These are phyloP conservation scores for Musa beccarii DNA, from an alignment of 176 grass and related monocot species.

Conservation along the genomic window DNA sequence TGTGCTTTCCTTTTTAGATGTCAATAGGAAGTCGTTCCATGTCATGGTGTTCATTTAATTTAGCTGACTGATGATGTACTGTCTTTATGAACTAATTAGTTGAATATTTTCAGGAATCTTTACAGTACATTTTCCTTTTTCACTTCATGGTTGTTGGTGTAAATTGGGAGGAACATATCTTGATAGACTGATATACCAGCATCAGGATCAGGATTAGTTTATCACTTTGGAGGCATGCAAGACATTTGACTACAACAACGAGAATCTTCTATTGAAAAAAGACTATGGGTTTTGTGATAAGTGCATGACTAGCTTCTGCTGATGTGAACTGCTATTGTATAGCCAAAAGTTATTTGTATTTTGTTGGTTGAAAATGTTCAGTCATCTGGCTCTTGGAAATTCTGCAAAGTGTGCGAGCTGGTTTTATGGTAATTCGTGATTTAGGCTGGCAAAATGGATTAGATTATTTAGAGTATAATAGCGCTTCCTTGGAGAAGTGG, in stretches of 20 bases:
- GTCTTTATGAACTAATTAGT: background rate
- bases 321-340: background rate
- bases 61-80: no score
- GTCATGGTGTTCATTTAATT: no score
- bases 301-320: background rate
- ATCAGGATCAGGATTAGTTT: background rate
- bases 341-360: background rate
- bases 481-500: background rate
- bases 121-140: background rate
- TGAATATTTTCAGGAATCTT: background rate
- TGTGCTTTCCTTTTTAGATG: no score
- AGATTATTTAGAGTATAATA: background rate
- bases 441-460: slow-evolving; percentile 1
- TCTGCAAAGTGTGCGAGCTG: background rate
- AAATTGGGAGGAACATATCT: background rate
- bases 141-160: background rate
- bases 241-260: background rate
- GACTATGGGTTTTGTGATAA: background rate
- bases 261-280: no score
- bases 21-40: no score
- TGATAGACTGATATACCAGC: background rate
- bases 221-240: background rate
- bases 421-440: background rate
- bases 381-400: background rate
- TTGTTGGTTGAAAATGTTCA: background rate